phyloP scores from a whole-genome alignment of 2,329 filamentous ascomycete species.

The Phyllosticta paracitricarpa region DNA sequence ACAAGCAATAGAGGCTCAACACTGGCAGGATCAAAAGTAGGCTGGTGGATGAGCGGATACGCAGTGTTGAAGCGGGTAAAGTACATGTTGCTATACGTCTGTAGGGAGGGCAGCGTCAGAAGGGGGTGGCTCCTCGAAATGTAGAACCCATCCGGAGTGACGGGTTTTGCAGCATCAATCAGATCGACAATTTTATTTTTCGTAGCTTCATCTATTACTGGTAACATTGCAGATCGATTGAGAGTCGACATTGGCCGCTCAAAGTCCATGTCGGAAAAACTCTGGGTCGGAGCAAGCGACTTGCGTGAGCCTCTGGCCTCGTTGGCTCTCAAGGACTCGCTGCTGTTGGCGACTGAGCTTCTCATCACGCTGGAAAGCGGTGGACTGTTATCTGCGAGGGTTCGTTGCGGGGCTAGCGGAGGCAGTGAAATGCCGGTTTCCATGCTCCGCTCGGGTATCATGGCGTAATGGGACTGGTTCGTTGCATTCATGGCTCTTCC shows the following conservation, averaged over 20 bases:
- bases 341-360: neutral
- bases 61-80: slow-evolving; percentile 51
- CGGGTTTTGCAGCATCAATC: slow-evolving; percentile 40
- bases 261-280: slow-evolving; percentile 16
- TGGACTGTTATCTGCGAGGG: neutral
- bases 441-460: slow-evolving; percentile 6
- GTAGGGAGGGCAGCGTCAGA: slow-evolving; percentile 41
- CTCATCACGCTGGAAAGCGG: neutral
- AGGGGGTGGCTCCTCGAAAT: slow-evolving; percentile 42
- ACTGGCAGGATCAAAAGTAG: slow-evolving; percentile 44
- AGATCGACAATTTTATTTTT: slow-evolving; percentile 39
- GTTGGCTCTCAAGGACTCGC: neutral
- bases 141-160: slow-evolving; percentile 37
- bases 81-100: slow-evolving; percentile 49
- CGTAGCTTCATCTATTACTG: slow-evolving; percentile 32
- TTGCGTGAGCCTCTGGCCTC: neutral
- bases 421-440: neutral
- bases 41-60: slow-evolving; percentile 50
- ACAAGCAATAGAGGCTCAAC: slow-evolving; percentile 45
- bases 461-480: neutral
- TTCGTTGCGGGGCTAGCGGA: neutral
- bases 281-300: neutral
- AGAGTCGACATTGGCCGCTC: slow-evolving; percentile 26
- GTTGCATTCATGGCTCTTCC: slow-evolving; percentile 1
- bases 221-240: slow-evolving; percentile 21